Conservation (phyloP, 768 basidiomycete genomes). For the Asterophora parasitica region DNA sequence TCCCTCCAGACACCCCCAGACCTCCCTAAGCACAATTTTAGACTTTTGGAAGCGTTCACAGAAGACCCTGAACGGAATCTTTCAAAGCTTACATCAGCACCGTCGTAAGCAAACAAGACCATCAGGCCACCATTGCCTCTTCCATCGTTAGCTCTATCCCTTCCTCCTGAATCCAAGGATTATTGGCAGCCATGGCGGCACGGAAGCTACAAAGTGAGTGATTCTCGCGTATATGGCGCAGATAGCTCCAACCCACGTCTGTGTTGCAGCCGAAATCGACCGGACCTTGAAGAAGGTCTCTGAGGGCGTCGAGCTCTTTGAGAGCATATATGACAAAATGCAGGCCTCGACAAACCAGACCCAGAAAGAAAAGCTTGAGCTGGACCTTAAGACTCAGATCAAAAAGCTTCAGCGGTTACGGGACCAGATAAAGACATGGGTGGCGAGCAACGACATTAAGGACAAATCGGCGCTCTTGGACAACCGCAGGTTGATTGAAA, state of each 20-base stretch:
- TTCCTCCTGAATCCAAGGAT: slow-evolving; percentile 13
- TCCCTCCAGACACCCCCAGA: too few relatives aligned
- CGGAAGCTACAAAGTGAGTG: slow-evolving; percentile 80
- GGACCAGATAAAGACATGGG: slow-evolving; percentile 99
- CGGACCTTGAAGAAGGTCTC: slow-evolving; percentile 95
- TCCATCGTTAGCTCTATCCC: background rate
- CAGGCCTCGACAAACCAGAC: slow-evolving; percentile 87
- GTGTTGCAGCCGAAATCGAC: slow-evolving; percentile 87
- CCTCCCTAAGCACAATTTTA: too few relatives aligned
- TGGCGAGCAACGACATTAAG: slow-evolving; percentile 96
- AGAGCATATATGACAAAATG: slow-evolving; percentile 98
- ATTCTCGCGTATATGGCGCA: background rate
- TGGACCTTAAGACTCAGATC: slow-evolving; percentile 77
- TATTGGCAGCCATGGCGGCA: slow-evolving; percentile 66
- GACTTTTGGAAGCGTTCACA: too few relatives aligned
- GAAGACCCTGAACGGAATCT: background rate
- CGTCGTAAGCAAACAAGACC: slow-evolving; percentile 23
- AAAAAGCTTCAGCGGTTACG: slow-evolving; percentile 98
- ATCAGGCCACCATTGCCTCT: slow-evolving; percentile 6
- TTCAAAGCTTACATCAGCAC: slow-evolving; percentile 20
- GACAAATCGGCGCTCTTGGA: slow-evolving; percentile 92
- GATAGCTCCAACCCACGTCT: slow-evolving; percentile 1
- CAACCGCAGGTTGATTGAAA: slow-evolving; percentile 94
- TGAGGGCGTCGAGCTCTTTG: slow-evolving; percentile 93
- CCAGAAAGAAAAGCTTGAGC: slow-evolving; percentile 49